phyloP scores from a whole-genome alignment of 805 yeast genomes.

The Starmera caribaea region DNA sequence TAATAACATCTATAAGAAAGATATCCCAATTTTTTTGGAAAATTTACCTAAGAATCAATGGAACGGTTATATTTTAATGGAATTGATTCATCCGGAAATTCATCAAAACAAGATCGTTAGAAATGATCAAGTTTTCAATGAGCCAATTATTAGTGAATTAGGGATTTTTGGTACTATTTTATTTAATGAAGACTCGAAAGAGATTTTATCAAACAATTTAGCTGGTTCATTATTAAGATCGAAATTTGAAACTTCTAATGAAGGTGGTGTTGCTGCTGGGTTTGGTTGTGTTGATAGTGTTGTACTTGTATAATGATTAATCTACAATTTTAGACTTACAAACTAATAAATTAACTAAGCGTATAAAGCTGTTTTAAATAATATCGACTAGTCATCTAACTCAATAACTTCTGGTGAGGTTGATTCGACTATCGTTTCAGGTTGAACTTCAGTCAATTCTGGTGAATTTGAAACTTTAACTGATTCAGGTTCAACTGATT shows the following conservation, averaged over 20 bases:
- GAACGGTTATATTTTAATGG: slow-evolving; percentile 93
- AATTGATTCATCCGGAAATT: slow-evolving; percentile 72
- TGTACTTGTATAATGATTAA: slow-evolving; percentile 27
- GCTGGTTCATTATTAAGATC: slow-evolving; percentile 87
- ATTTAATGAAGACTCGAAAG: slow-evolving; percentile 56
- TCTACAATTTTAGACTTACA: too few species aligned
- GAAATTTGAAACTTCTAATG: slow-evolving; percentile 78
- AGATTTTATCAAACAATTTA: slow-evolving; percentile 49
- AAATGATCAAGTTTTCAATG: slow-evolving; percentile 50
- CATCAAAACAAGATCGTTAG: slow-evolving; percentile 62
- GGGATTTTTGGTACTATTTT: slow-evolving; percentile 84
- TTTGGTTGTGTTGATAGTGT: slow-evolving; percentile 93
- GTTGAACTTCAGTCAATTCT: not conserved
- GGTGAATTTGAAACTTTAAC: not conserved
- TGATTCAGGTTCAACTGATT: not conserved
- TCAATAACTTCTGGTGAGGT: too few species aligned
- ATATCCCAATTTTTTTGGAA: slow-evolving; percentile 67
- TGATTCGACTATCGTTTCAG: too few species aligned
- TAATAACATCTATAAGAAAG: slow-evolving; percentile 79
- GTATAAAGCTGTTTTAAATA: too few species aligned
- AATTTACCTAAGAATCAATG: slow-evolving; percentile 58
- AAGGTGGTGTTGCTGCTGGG: slow-evolving; percentile 99
- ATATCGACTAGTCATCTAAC: not conserved
- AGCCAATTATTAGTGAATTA: slow-evolving; percentile 78
- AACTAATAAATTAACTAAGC: too few species aligned